Evolutionary conservation across 2,329 filamentous ascomycete genomes (phyloP), one percentile per base, ranked within the genome.

Genomic region (Trichoderma breve): DNA sequence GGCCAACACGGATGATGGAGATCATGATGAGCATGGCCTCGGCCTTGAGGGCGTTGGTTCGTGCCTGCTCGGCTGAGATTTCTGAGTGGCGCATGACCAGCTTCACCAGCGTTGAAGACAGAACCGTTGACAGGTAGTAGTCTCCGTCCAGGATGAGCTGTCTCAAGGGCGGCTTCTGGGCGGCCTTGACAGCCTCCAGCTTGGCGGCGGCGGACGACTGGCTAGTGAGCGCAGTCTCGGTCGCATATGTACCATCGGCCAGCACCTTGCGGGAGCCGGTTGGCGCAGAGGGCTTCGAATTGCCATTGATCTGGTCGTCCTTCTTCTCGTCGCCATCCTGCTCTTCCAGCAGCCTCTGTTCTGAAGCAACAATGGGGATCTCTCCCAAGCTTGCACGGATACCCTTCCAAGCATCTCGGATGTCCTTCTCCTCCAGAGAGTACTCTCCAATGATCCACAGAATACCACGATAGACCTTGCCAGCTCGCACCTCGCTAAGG

Each of bases 1-100:
- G 96, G 53, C 96, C 96, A 73, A 98, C 96, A 64, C 96, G 94
- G 76, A 99, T 94, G 76, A 99, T 97, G 6, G 96, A 98, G 77
- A 99, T 97, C 95, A 98, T 97, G 80, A 99, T 98, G 68, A 99
- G 88, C 96, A 99, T 99, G 58, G 96, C 96, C 82, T 99, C 96
- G 4, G 96, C 96, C 64, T 94, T 92, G 30, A 99, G 88, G 34
- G 95, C 95, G 77, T 99, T 99, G 34, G 95, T 98, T 51, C 96
- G 92, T 57, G 93, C 93, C 57, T 87, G 83, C 77, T 98, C 95
- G 28, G 92, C 86, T 1, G 95, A 98, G 73, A 98, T 95, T 80
- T 98, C 95, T 2, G 94, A 92, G 81, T 98, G 94, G 68, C 96
- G 93, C 94, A 99, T 97, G 65, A 99, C 96, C 70, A 99, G 88